These are phyloP conservation scores for Diplodia scrobiculata DNA, from an alignment of 2,329 filamentous ascomycete species.

Conservation along the genomic window DNA sequence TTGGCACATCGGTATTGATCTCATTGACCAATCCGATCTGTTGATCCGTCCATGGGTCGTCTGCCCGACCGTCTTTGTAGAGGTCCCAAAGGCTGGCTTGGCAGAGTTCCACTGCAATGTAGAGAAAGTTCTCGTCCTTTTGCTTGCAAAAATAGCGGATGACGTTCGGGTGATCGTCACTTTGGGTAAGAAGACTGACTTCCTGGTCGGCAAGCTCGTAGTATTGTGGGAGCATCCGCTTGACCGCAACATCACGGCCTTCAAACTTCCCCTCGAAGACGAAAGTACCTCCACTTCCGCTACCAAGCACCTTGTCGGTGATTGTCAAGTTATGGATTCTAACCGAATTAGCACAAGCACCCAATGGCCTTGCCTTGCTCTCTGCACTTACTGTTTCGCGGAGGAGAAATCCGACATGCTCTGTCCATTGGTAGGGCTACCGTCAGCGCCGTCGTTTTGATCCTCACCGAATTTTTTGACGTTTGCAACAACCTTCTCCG, in stretches of 20 bases:
- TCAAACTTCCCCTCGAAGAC: conserved; percentile 96
- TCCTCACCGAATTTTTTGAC: conserved; percentile 44
- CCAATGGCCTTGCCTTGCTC: not conserved
- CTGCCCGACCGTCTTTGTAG: conserved; percentile 63
- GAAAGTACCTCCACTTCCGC: conserved; percentile 94
- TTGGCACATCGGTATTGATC: conserved; percentile 73
- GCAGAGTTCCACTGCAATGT: conserved; percentile 93
- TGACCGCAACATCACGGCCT: conserved; percentile 89
- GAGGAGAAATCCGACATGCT: conserved; percentile 38
- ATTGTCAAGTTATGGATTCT: conserved; percentile 62
- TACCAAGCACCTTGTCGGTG: conserved; percentile 62
- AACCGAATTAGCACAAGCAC: not conserved
- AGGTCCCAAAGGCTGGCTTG: conserved; percentile 92
- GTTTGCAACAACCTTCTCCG: conserved; percentile 46
- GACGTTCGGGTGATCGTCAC: conserved; percentile 93
- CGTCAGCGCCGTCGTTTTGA: conserved; percentile 38
- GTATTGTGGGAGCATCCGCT: conserved; percentile 94
- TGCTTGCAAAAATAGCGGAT: conserved; percentile 96
- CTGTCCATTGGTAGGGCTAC: conserved; percentile 40
- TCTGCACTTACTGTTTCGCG: conserved; percentile 49
- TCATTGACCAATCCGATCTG: conserved; percentile 71
- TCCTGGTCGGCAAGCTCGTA: conserved; percentile 95
- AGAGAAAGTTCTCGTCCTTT: conserved; percentile 83
- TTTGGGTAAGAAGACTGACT: conserved; percentile 84
- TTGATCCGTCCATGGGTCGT: conserved; percentile 56